Conservation (phyloP, 2,329 filamentous ascomycete genomes). For the Byssochlamys sp. region DNA sequence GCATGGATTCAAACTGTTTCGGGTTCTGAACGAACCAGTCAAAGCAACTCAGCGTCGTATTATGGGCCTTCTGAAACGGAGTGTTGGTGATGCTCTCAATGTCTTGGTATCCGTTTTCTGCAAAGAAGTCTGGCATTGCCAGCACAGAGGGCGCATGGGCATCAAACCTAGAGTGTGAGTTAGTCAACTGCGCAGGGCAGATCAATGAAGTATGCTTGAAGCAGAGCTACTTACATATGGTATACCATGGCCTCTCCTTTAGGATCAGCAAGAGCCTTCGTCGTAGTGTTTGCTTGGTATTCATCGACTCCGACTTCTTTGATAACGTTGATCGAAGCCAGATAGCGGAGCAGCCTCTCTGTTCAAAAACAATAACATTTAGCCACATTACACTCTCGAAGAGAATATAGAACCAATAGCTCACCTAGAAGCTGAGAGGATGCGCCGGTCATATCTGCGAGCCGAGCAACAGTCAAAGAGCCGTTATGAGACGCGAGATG, state of each 20-base stretch:
- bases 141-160: conserved; percentile 8
- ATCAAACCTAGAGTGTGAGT: conserved; percentile 9
- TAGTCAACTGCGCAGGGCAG: background rate
- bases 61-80: conserved; percentile 21
- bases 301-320: conserved; percentile 7
- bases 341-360: conserved; percentile 15
- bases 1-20: conserved; percentile 13
- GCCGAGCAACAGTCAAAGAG: conserved; percentile 8
- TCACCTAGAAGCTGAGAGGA: conserved; percentile 10
- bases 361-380: background rate
- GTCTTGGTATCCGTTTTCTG: conserved; percentile 18
- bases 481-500: conserved; percentile 5
- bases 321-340: conserved; percentile 11
- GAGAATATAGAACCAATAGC: background rate
- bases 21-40: conserved; percentile 20
- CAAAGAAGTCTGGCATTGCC: conserved; percentile 20
- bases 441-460: conserved; percentile 7
- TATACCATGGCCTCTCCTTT: conserved; percentile 7
- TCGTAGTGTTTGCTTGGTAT: conserved; percentile 13
- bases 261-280: conserved; percentile 9
- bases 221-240: conserved; percentile 6
- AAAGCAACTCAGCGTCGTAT: conserved; percentile 18
- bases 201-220: too few species aligned
- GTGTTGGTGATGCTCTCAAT: conserved; percentile 15
- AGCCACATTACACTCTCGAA: background rate